phyloP scores from a whole-genome alignment of 805 yeast genomes.

The Yamadazyma paraphyllophila region DNA sequence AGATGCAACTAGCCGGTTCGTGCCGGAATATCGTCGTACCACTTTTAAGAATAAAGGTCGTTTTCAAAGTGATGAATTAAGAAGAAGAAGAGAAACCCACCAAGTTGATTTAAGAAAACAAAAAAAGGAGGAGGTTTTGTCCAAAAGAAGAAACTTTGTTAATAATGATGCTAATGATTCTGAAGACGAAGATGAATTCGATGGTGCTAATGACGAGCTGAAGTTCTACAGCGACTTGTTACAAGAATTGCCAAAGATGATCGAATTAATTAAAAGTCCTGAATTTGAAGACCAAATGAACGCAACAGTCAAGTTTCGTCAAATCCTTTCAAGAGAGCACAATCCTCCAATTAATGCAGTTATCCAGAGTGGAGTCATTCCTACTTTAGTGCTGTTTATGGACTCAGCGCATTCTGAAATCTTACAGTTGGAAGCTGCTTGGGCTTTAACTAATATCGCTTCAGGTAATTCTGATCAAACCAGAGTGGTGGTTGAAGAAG shows the following conservation, averaged over 20 bases:
- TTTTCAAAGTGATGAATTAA: conserved; percentile 91
- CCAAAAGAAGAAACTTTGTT: conserved; percentile 84
- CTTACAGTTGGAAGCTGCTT: conserved; percentile 95
- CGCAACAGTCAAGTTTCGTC: conserved; percentile 92
- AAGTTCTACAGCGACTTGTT: conserved; percentile 41
- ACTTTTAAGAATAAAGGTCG: conserved; percentile 92
- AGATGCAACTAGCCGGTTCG: conserved; percentile 75
- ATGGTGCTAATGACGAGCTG: conserved; percentile 39
- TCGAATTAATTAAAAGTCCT: conserved; percentile 71
- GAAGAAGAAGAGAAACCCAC: conserved; percentile 96
- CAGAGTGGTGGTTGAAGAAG: conserved; percentile 82
- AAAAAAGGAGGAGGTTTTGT: conserved; percentile 89
- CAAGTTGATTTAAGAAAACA: conserved; percentile 96
- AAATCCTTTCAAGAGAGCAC: conserved; percentile 87
- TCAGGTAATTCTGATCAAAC: conserved; percentile 92
- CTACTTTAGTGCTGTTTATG: conserved; percentile 86
- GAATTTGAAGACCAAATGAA: conserved; percentile 78
- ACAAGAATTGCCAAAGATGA: conserved; percentile 79
- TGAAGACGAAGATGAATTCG: conserved; percentile 38
- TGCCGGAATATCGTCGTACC: conserved; percentile 97
- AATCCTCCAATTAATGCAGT: conserved; percentile 96
- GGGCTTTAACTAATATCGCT: conserved; percentile 99
- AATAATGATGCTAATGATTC: conserved; percentile 38
- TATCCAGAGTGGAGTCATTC: conserved; percentile 90
- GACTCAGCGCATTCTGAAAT: conserved; percentile 68